Evolutionary conservation across 1,284 basidiomycete genomes (phyloP), one percentile per base, ranked within the genome.

Genomic region (Phlebopus sp.): DNA sequence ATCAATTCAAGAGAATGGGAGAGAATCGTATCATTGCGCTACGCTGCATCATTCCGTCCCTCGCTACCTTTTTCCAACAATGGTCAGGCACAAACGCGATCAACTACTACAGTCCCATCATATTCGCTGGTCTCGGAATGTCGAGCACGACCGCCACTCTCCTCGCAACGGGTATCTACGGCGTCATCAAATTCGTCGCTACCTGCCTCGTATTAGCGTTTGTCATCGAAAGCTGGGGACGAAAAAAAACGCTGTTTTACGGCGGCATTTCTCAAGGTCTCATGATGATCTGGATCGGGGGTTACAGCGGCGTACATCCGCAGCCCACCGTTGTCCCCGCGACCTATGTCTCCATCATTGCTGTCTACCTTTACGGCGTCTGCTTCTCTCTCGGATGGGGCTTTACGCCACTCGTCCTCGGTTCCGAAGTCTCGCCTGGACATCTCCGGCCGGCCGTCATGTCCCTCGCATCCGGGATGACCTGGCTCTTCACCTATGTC

Each of bases 31-130:
- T 56, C 48, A 77, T 69, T 54, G 71, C 66, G 46, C 61, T 77
- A 31, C 70, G 78, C 29, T 79, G 77, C 56, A 62, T 76, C 54
- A 77, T 81, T 44, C 78, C 79, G 2, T 66, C 70, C 1, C 58
- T 79, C 23, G 73, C 78, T 48, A 78, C 81, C 67, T 75, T 77
- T 53, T 69, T 77, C 52, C 80, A 82, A 65, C 79, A 81, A 60
- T 81, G 77, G 72, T 73, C 74, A 0, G 81, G 82, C 13, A 81
- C 80, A 46, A 82, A 83, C 63, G 74, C 76, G 0, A 77, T 84
- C 63, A 77, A 78, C 54, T 84, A 84, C 60, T 76, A 73, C 46
- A 63, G 69, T 37, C 75, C 75, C 1, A 57, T 67, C 30, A 79
- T 80, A 18, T 78, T 80, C 52, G 68, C 71, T 31, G 69, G 74